Conservation (phyloP, 2,329 filamentous ascomycete species). For the Alternaria triticimaculans region DNA sequence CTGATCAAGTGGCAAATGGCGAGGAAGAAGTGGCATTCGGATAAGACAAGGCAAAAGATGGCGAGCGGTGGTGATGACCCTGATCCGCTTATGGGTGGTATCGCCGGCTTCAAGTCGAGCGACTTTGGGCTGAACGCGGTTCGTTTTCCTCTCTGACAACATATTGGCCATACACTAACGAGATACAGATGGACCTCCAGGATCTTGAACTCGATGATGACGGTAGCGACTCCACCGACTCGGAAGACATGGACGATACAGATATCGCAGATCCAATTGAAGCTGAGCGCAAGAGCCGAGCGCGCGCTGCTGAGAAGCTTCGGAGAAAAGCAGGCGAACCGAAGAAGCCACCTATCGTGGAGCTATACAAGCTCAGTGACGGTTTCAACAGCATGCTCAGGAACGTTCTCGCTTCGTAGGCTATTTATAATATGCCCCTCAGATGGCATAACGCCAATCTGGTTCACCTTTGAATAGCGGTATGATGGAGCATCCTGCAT, state of each 20-base stretch:
- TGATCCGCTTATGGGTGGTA: slow-evolving; percentile 48
- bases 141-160: slow-evolving; percentile 15
- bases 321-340: slow-evolving; percentile 84
- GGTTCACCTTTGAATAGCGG: neutral
- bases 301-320: slow-evolving; percentile 79
- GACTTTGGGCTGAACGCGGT: slow-evolving; percentile 91
- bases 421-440: neutral
- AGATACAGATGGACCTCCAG: slow-evolving; percentile 70
- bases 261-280: slow-evolving; percentile 87
- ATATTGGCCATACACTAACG: slow-evolving; percentile 10
- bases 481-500: neutral
- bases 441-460: neutral
- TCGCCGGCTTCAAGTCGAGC: slow-evolving; percentile 70
- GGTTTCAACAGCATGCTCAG: slow-evolving; percentile 84
- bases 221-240: slow-evolving; percentile 61
- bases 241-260: slow-evolving; percentile 64
- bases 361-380: slow-evolving; percentile 80
- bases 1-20: slow-evolving; percentile 94
- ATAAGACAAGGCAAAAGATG: slow-evolving; percentile 99
- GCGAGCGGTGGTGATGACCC: slow-evolving; percentile 71
- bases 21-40: slow-evolving; percentile 96
- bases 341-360: slow-evolving; percentile 76
- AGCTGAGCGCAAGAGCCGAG: slow-evolving; percentile 79
- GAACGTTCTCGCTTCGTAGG: slow-evolving; percentile 70
- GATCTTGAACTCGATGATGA: slow-evolving; percentile 83